Percentiles rank a stretch among this genome's conserved stretches.
phyloP scores from a whole-genome alignment of 129 eudicot species.

The Helichrysum umbraculigerum region DNA sequence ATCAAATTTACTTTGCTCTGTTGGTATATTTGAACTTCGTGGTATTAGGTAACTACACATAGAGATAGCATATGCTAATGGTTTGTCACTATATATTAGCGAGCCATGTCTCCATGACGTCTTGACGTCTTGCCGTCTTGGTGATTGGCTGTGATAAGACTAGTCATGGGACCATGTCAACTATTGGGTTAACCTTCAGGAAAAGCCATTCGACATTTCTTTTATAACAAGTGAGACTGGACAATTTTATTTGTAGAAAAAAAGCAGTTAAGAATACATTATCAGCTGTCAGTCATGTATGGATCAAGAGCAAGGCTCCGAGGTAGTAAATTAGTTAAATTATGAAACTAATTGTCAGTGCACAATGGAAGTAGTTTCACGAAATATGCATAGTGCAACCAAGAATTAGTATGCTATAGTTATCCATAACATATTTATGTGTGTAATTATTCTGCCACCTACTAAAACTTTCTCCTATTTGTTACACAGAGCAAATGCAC shows the following conservation, averaged over 20 bases:
- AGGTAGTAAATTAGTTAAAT: background rate
- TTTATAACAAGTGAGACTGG: background rate
- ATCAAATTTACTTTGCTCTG: too few species aligned
- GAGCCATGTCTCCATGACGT: background rate
- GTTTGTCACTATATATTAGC: background rate
- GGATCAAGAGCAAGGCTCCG: background rate
- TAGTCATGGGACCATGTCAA: background rate
- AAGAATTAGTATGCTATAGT: background rate
- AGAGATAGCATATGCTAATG: background rate
- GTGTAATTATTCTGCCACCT: background rate
- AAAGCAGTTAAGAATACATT: background rate
- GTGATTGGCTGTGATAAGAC: background rate
- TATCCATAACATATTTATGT: background rate
- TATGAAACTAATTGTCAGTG: background rate
- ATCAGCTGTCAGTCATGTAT: background rate
- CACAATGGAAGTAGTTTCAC: background rate
- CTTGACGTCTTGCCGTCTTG: too few species aligned
- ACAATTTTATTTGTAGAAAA: background rate
- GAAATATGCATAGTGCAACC: background rate
- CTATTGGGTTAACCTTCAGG: background rate
- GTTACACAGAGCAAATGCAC: slow-evolving; percentile 64
- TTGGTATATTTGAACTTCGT: background rate
- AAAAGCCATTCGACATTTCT: background rate
- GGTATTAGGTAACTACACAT: background rate
- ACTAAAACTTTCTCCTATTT: background rate